Evolutionary conservation across 1,284 basidiomycete genomes (phyloP).

Genomic region (Abortiporus biennis): DNA sequence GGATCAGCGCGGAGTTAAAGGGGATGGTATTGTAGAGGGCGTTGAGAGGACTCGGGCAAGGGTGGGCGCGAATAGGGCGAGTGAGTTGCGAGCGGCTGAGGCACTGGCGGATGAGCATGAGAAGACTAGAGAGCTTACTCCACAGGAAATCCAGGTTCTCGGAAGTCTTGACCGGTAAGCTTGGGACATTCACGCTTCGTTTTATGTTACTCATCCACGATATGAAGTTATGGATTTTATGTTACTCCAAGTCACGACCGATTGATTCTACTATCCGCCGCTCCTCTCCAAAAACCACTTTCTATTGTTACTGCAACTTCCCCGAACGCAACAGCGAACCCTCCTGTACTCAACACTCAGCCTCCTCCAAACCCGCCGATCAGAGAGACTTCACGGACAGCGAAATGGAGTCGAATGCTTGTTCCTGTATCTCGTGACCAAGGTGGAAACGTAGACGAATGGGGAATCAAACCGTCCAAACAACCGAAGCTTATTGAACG

Average conservation of each 20-base stretch:
- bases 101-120: slow-evolving; percentile 51
- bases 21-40: slow-evolving; percentile 89
- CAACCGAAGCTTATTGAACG: slow-evolving; percentile 63
- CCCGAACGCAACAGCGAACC: slow-evolving; percentile 28
- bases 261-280: slow-evolving; percentile 58
- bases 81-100: slow-evolving; percentile 47
- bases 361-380: slow-evolving; percentile 36
- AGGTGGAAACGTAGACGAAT: slow-evolving; percentile 74
- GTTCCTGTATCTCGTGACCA: slow-evolving; percentile 57
- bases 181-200: not conserved
- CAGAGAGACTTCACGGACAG: slow-evolving; percentile 70
- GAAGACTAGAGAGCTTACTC: slow-evolving; percentile 53
- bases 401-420: slow-evolving; percentile 90
- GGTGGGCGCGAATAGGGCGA: slow-evolving; percentile 51
- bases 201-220: slow-evolving; percentile 11
- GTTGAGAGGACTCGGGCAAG: slow-evolving; percentile 90
- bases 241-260: slow-evolving; percentile 71
- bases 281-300: slow-evolving; percentile 60
- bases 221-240: slow-evolving; percentile 81
- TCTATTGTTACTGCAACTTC: slow-evolving; percentile 37
- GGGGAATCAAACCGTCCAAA: slow-evolving; percentile 64
- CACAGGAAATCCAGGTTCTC: slow-evolving; percentile 65
- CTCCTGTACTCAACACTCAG: slow-evolving; percentile 29
- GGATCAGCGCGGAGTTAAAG: slow-evolving; percentile 79
- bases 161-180: slow-evolving; percentile 74